Evolutionary conservation across 176 grass and related monocot species (phyloP).

Genomic region (Elaeis guineensis): DNA sequence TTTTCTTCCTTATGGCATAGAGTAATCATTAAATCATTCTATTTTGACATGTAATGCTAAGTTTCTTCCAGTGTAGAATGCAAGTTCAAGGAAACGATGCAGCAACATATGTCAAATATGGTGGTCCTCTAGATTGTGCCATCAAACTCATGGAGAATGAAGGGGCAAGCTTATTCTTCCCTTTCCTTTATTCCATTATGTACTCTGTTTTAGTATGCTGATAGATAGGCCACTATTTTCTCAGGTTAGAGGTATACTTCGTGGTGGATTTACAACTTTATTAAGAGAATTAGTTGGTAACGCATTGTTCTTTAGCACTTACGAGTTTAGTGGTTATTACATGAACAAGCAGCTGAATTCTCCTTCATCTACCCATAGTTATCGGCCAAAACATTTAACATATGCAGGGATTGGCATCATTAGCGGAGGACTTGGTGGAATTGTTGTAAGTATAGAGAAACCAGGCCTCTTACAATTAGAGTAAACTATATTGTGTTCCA

Average conservation of each 20-base stretch:
- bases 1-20: too few species aligned
- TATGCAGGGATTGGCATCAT: conserved; percentile 75
- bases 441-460: conserved; percentile 47
- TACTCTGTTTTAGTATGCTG: conserved; percentile 10
- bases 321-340: conserved; percentile 71
- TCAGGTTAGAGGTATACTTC: conserved; percentile 83
- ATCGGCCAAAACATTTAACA: conserved; percentile 30
- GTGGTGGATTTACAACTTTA: conserved; percentile 69
- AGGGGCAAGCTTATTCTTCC: conserved; percentile 45
- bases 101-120: conserved; percentile 40
- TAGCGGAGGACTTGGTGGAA: conserved; percentile 77
- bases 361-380: conserved; percentile 21
- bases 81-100: conserved; percentile 92
- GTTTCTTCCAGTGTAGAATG: conserved; percentile 93
- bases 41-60: conserved; percentile 50
- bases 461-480: neutral
- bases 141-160: conserved; percentile 66
- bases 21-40: neutral
- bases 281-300: conserved; percentile 86
- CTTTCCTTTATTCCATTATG: neutral
- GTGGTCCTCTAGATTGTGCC: conserved; percentile 78
- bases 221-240: conserved; percentile 11
- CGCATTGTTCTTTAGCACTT: conserved; percentile 78
- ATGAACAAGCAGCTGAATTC: conserved; percentile 56
- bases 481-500: conserved; percentile 1